Base-by-base conservation (phyloP, 805 yeast species). In the Yarrowia keelungensis region DNA sequence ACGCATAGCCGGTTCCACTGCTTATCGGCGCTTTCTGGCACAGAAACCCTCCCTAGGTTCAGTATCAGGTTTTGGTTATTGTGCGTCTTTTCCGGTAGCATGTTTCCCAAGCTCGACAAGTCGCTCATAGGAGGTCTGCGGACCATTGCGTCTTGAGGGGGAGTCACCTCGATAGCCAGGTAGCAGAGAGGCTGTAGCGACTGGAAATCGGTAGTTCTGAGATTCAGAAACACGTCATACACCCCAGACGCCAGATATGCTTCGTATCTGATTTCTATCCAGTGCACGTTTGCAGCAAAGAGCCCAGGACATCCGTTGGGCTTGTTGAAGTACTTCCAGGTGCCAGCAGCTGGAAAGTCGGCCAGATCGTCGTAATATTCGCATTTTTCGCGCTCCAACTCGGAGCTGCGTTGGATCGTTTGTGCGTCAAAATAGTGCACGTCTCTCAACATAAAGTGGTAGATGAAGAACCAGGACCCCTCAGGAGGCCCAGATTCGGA, bases 101-200 rank as follows among this genome's bases (percentile, higher is more conserved):
- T 59, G 15, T 43, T 16, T 8, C 51, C 65, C 51, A 39, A 19
- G 22, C 51, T 43, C 15, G 65, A 45, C n/a, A 59, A 9, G 41
- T 59, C 65, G 51, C 36, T 59, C 50, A 59, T 59, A 19, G 36
- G 38, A 2, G 65, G 65, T 59, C 65, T 43, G 19, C 65, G 51
- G 5, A 59, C 65, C 65, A 59, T 59, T n/a, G 65, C 65, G 42
- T 59, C 65, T 16, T 59, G 65, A 2, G 65, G 65, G n/a, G 65
- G 65, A 8, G 65, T 59, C 3, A 59, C 65, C 16, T 59, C 65
- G 35, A 59, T 59, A 8, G 65, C 50, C 35, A 59, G 36, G 15
- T 59, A 59, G 19, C 65, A 59, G 14, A 59, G 42, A 12, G 65
- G 65, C 16, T 59, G 65, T 12, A 59, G 43, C 12, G 51, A 59